A percentile compares a stretch with the other conserved stretches of the same genome.
phyloP scores from a whole-genome alignment of 805 yeast species.

The Wickerhamomyces silvicola region DNA sequence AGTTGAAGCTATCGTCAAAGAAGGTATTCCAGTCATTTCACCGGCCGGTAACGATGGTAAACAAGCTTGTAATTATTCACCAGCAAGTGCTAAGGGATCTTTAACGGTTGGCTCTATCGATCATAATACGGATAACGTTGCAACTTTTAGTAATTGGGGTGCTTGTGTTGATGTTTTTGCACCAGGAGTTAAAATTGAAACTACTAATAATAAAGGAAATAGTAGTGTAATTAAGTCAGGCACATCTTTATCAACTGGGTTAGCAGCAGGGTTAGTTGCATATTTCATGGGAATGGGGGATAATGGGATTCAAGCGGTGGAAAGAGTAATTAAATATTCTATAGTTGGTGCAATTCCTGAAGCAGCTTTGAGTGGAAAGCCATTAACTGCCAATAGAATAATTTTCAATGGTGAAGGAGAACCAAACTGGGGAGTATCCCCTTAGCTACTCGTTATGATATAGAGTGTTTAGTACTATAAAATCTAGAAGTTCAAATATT shows the following conservation, averaged over 20 bases:
- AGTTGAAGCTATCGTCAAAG: slow-evolving; percentile 32
- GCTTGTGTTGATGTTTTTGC: slow-evolving; percentile 47
- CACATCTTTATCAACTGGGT: slow-evolving; percentile 43
- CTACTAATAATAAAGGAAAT: slow-evolving; percentile 29
- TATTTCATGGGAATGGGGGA: slow-evolving; percentile 37
- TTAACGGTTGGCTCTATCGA: slow-evolving; percentile 87
- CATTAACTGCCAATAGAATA: slow-evolving; percentile 56
- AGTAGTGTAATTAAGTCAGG: slow-evolving; percentile 33
- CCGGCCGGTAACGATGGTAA: slow-evolving; percentile 45
- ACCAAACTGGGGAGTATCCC: slow-evolving; percentile 18
- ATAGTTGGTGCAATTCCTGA: slow-evolving; percentile 43
- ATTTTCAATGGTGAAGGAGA: slow-evolving; percentile 33
- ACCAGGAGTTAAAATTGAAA: slow-evolving; percentile 40
- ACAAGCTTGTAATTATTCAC: slow-evolving; percentile 40
- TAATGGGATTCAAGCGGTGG: slow-evolving; percentile 27
- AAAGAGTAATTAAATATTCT: slow-evolving; percentile 36
- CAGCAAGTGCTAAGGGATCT: slow-evolving; percentile 46
- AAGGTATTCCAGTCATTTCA: slow-evolving; percentile 39
- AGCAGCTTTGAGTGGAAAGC: slow-evolving; percentile 37
- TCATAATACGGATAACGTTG: slow-evolving; percentile 55
- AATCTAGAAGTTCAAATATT: too few relatives aligned
- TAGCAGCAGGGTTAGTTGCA: slow-evolving; percentile 40
- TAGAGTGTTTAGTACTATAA: too few relatives aligned
- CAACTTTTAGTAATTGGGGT: slow-evolving; percentile 37
- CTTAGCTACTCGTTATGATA: neutral